Base-by-base conservation (phyloP, 345 rosid species). In the Punica granatum region DNA sequence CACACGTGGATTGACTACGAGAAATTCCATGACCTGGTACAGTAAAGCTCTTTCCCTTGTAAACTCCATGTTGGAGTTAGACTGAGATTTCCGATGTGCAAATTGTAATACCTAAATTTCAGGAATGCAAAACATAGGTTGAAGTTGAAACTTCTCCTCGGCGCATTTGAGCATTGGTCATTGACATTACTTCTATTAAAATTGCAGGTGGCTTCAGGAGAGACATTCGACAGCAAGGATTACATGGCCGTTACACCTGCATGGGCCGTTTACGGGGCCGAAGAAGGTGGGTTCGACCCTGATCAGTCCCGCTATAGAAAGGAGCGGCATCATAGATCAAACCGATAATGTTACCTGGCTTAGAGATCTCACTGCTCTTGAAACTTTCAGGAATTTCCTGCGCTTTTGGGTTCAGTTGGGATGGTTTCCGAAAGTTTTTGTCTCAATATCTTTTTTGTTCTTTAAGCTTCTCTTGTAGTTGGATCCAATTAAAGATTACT, bases 1-100 rank as follows among this genome's bases (percentile, higher is more conserved):
- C 77, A 76, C 75, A 94, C 98, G 5, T 91, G 99, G 99, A 94
- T 94, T 59, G 99, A 94, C 83, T 91, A 94, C n/a, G 92, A 91
- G 70, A 89, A 88, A 79, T 94, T 94, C 73, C 99, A 91, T 63
- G 84, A 86, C 77, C 86, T 94, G 96, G 97, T 90, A 65, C 51
- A 92, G 76, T 31, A 68, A 67, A 42, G 26, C 30, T 51, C 42
- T 49, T 49, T 19, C 25, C 31, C 3, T 14, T 30, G 58, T 1
- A 46, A 42, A 44, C 6, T 12, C 10, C 10, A 51, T 13, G 58
- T 11, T 51, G 58, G n/a, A 48, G 19, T 48, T 21, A n/a, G 41
- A 37, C 41, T 37, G 41, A 37, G 30, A 54, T 25, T 54, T 23
- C 60, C 30, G 3, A 6, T 60, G 34, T 65, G 32, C 54, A 26